Base-by-base conservation (phyloP, 805 yeast species). In the Nakazawaea siamensis region DNA sequence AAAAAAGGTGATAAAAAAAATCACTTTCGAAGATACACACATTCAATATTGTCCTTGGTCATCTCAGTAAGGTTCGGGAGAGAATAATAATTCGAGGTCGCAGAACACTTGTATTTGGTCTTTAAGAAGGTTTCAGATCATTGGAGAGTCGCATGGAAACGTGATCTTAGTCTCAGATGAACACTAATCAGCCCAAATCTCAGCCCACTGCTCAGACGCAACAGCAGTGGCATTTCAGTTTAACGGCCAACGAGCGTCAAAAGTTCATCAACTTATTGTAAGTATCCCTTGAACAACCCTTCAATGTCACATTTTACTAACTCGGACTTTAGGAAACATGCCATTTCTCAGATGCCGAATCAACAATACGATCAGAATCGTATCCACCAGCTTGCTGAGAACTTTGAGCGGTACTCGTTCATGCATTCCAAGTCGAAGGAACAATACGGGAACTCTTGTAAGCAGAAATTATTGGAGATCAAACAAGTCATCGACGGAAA, bases 351-450 rank as follows among this genome's bases (percentile, higher is more conserved):
- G 27, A 37, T 33, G 37, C 40, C 40, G 5, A 37, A 37, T 24
- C 39, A 37, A 18, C 38, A 30, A 16, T 37, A 37, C 25, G 34
- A 33, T 21, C 40, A 23, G 31, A 24, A 18, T 4, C 29, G 35
- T 14, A 33, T 37, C 26, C 40, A 37, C 20, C 55, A 65, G 3
- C 62, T 76, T 45, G 86, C 87, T 4, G 80, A 75, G 46, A 84
- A 80, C 48, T 80, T 77, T 45, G 92, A 81, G 50, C 71, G 75
- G 39, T 73, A 66, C 45, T 70, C 85, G 17, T 80, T 67, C 50
- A 64, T 67, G 37, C 74, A 74, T 38, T 65, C 84, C 10, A 64
- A 66, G 8, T 61, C 72, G 15, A 73, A 74, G 44, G 72, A 69
- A 35, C 77, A 76, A 41, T 81, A 81, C 48, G 55, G 70, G 37